phyloP scores from a whole-genome alignment of 1,284 basidiomycete genomes.

The Malassezia globosa region DNA sequence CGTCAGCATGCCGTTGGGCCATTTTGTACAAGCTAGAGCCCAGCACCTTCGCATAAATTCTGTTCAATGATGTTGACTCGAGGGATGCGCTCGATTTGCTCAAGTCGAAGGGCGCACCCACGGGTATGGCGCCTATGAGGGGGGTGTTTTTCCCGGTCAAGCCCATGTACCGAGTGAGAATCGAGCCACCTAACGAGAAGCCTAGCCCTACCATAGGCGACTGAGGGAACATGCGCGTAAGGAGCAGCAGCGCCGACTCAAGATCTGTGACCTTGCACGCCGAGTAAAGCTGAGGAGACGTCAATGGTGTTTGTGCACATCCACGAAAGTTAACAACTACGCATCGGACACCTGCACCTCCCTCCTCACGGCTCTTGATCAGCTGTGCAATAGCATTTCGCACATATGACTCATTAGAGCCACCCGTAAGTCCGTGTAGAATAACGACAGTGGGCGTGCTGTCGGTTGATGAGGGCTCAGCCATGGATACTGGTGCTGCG shows the following conservation, averaged over 20 bases:
- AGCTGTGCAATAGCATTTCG: constrained; percentile 35
- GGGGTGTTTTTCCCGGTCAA: constrained; percentile 69
- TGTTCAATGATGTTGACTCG: constrained; percentile 54
- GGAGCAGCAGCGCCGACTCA: constrained; percentile 66
- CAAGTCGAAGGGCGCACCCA: constrained; percentile 74
- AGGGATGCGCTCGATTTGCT: constrained; percentile 51
- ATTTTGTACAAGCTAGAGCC: constrained; percentile 59
- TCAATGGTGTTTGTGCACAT: constrained; percentile 75
- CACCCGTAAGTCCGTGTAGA: constrained; percentile 43
- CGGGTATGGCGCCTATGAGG: constrained; percentile 58
- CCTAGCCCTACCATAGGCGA: constrained; percentile 76
- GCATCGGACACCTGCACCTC: constrained; percentile 55
- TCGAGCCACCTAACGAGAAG: constrained; percentile 86
- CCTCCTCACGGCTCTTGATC: constrained; percentile 26
- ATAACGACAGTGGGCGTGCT: constrained; percentile 34
- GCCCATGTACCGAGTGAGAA: constrained; percentile 80
- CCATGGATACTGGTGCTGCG: constrained; percentile 19
- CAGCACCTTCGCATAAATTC: constrained; percentile 73
- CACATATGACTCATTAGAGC: constrained; percentile 42
- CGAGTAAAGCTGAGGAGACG: constrained; percentile 65
- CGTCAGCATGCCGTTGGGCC: constrained; percentile 26
- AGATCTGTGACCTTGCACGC: constrained; percentile 69
- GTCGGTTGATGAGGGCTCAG: constrained; percentile 17
- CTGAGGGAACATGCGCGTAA: constrained; percentile 62
- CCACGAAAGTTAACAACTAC: constrained; percentile 58